Conservation (phyloP, 1,284 basidiomycete genomes). For the Cutaneotrichosporon spelunceum region DNA sequence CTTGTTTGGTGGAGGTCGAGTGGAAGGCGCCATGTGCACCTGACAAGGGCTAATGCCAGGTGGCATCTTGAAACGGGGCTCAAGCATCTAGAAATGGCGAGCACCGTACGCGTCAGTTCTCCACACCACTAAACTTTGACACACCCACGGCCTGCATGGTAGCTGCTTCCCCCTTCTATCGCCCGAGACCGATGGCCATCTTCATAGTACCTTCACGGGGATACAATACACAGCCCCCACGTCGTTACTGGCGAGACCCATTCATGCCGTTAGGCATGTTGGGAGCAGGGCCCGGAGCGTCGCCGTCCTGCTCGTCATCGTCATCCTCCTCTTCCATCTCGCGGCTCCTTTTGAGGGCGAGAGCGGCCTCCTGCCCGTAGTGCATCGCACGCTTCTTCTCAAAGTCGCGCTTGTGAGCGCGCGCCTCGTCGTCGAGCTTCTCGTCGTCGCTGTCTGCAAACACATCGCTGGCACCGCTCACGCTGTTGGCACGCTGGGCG, state of each 20-base stretch:
- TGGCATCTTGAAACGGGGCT: too few species aligned
- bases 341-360: slow-evolving; percentile 67
- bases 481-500: slow-evolving; percentile 18
- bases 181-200: neutral
- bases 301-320: slow-evolving; percentile 28
- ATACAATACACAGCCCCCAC: neutral
- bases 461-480: slow-evolving; percentile 31
- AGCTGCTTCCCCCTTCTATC: neutral
- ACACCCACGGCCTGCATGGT: too few species aligned
- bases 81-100: too few species aligned
- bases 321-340: slow-evolving; percentile 41
- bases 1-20: neutral
- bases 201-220: slow-evolving; percentile 3
- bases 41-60: too few species aligned
- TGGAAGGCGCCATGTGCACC: neutral
- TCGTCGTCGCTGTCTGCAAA: slow-evolving; percentile 65
- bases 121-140: too few species aligned
- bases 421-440: slow-evolving; percentile 85
- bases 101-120: too few species aligned
- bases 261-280: slow-evolving; percentile 13
- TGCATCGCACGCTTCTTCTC: slow-evolving; percentile 75
- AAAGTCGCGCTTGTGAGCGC: slow-evolving; percentile 77
- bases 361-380: slow-evolving; percentile 84
- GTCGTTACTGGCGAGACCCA: slow-evolving; percentile 7
- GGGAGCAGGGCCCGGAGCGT: slow-evolving; percentile 1